Evolutionary conservation across 805 yeast species (phyloP).

Genomic region (Ogataea thermomethanolica): DNA sequence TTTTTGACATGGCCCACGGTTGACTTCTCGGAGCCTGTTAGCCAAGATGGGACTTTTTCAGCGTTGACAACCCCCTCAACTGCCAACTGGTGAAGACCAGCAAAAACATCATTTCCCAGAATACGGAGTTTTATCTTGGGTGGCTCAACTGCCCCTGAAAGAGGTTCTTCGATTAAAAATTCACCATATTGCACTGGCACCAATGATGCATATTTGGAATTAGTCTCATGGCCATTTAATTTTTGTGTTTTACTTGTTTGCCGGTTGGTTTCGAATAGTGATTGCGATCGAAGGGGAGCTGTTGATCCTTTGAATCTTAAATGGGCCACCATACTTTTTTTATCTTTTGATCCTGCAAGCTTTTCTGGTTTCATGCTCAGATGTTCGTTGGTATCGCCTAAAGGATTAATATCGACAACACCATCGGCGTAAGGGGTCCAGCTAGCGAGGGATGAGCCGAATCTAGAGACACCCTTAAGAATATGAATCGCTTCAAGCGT

Average conservation of each 20-base stretch:
- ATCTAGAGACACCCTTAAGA: constrained; percentile 59
- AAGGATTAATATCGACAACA: constrained; percentile 60
- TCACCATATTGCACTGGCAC: constrained; percentile 57
- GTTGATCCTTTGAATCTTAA: constrained; percentile 59
- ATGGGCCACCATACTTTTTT: constrained; percentile 44
- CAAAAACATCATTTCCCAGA: constrained; percentile 71
- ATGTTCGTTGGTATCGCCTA: constrained; percentile 45
- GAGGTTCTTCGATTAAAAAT: constrained; percentile 39
- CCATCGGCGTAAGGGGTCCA: constrained; percentile 76
- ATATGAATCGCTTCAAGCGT: constrained; percentile 56
- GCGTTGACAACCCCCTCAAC: constrained; percentile 47
- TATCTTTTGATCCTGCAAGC: constrained; percentile 20
- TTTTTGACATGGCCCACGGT: constrained; percentile 45
- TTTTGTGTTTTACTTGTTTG: constrained; percentile 24
- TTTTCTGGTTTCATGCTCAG: constrained; percentile 30
- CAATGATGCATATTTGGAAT: constrained; percentile 43
- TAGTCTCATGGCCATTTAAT: constrained; percentile 9
- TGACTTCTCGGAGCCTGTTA: constrained; percentile 70
- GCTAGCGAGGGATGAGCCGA: constrained; percentile 58
- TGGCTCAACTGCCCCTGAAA: constrained; percentile 19
- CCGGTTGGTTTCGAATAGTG: constrained; percentile 38
- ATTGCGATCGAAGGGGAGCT: constrained; percentile 34
- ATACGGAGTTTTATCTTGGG: constrained; percentile 35
- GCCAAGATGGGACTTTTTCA: constrained; percentile 64
- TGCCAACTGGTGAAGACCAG: constrained; percentile 71